Percentiles rank a stretch among this genome's conserved stretches.
These are phyloP conservation scores for Populus simonii DNA, from an alignment of 345 rosid genomes.

Conservation along the genomic window DNA sequence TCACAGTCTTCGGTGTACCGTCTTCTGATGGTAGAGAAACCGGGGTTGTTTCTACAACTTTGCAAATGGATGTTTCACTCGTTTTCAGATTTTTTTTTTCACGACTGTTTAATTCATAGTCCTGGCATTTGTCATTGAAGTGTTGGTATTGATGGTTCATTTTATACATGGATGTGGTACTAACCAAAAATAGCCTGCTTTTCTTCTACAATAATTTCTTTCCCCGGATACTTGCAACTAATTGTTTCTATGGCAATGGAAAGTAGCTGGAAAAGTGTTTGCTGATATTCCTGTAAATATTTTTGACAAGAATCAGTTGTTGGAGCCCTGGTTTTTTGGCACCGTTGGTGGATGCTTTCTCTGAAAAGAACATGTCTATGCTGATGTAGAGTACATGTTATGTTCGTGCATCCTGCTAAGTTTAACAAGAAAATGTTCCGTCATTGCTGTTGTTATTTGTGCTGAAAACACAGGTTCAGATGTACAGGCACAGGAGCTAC, in stretches of 20 bases:
- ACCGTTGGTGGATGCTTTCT: neutral
- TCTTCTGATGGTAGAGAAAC: slow-evolving; percentile 12
- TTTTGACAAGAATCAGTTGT: neutral
- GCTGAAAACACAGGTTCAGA: neutral
- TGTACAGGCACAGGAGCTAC: neutral
- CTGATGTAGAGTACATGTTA: too few species aligned
- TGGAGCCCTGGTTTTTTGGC: neutral
- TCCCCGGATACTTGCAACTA: neutral
- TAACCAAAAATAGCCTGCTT: neutral
- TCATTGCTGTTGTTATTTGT: neutral
- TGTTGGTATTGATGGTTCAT: neutral
- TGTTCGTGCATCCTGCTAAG: neutral
- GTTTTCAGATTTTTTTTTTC: neutral
- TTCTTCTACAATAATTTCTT: neutral
- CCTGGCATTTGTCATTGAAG: neutral
- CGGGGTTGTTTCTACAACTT: neutral
- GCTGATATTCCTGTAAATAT: neutral
- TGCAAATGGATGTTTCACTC: slow-evolving; percentile 7
- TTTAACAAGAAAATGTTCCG: neutral
- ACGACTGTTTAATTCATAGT: neutral
- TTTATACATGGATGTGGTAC: neutral
- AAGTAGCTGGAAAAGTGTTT: neutral
- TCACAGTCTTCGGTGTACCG: slow-evolving; percentile 5
- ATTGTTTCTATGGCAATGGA: neutral
- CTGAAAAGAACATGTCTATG: too few species aligned